Evolutionary conservation across 495 filamentous ascomycete genomes (phyloP).

Genomic region (Astrothelium subdiscretum): DNA sequence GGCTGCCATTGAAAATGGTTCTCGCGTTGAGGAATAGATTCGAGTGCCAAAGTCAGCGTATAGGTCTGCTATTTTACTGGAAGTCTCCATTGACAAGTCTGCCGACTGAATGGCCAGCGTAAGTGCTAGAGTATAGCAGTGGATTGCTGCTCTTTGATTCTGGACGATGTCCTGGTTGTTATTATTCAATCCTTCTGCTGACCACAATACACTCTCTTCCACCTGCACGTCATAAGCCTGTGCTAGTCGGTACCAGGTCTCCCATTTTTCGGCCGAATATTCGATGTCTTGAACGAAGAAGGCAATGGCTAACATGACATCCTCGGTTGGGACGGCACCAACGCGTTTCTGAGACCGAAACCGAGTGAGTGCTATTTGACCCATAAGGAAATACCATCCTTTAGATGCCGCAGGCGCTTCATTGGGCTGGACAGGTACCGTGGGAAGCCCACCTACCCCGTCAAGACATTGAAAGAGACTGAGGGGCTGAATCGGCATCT

Average conservation of each 20-base stretch:
- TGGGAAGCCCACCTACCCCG: conserved; percentile 49
- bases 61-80: conserved; percentile 62
- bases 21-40: conserved; percentile 79
- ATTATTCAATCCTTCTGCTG: conserved; percentile 91
- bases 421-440: conserved; percentile 40
- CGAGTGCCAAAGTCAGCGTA: conserved; percentile 84
- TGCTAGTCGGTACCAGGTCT: conserved; percentile 88
- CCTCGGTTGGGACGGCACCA: conserved; percentile 64
- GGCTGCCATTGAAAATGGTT: conserved; percentile 77
- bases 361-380: conserved; percentile 75
- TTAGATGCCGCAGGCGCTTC: conserved; percentile 57
- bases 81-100: conserved; percentile 49
- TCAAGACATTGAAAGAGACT: conserved; percentile 64
- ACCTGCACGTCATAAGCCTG: conserved; percentile 86
- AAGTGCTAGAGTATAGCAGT: conserved; percentile 85
- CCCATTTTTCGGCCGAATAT: conserved; percentile 76
- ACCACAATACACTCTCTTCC: conserved; percentile 88
- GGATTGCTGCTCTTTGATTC: conserved; percentile 72
- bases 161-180: conserved; percentile 60
- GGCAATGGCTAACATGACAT: conserved; percentile 69
- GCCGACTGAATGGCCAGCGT: conserved; percentile 56
- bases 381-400: conserved; percentile 87
- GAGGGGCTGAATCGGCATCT: conserved; percentile 71
- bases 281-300: conserved; percentile 81
- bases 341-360: conserved; percentile 78